These are phyloP conservation scores for Zychaea mexicana DNA, from an alignment of 371 early-diverging fungal genomes.

Conservation along the genomic window DNA sequence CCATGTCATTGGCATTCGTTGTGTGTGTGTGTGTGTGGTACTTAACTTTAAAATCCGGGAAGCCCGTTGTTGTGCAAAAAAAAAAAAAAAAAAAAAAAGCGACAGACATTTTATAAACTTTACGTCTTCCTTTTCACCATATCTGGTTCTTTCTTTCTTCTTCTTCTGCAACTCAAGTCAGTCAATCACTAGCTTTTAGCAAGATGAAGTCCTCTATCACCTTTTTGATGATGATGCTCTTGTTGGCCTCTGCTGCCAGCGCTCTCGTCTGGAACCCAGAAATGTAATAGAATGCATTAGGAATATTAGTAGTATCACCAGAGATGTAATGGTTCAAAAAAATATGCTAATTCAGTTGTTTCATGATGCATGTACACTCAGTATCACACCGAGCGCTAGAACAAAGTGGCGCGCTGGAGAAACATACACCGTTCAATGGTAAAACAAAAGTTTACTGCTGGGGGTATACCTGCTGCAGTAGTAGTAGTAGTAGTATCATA, in stretches of 20 bases:
- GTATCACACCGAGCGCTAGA: slow-evolving; percentile 7
- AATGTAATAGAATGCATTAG: slow-evolving; percentile 8
- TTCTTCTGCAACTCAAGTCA: too few relatives aligned
- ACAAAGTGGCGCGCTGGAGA: slow-evolving; percentile 25
- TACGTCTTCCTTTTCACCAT: background rate
- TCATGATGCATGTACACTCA: background rate
- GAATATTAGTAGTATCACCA: background rate
- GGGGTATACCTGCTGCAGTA: too few relatives aligned
- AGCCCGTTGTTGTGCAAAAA: too few relatives aligned
- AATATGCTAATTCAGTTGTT: background rate
- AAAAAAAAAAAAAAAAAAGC: too few relatives aligned
- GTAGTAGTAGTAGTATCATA: too few relatives aligned
- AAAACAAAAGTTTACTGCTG: background rate
- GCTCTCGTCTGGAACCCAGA: slow-evolving; percentile 18
- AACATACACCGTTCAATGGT: slow-evolving; percentile 22
- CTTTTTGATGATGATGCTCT: background rate
- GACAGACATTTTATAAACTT: too few relatives aligned
- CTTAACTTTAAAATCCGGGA: too few relatives aligned
- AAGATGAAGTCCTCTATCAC: background rate
- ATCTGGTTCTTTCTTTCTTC: background rate
- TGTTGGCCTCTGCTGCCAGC: background rate
- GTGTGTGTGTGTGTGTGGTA: too few relatives aligned
- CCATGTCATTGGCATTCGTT: too few relatives aligned
- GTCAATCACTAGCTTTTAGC: background rate
- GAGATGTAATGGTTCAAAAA: too few relatives aligned